Evolutionary conservation across 345 rosid species (phyloP).

Genomic region (Trapa bicornis): DNA sequence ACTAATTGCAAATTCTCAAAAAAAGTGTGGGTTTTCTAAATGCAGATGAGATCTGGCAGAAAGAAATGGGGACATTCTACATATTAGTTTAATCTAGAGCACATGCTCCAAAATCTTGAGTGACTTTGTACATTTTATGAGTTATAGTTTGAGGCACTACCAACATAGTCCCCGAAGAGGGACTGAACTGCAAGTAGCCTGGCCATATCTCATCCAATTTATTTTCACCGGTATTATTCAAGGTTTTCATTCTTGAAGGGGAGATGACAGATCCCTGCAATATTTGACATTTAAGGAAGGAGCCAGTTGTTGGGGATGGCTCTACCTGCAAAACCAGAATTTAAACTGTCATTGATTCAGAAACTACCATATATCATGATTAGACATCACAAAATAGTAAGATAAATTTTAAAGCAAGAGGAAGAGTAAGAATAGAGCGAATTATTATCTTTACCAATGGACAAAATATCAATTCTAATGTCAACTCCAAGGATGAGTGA

Average conservation of each 20-base stretch:
- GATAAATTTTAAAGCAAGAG: background rate
- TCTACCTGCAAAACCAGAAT: slow-evolving; percentile 55
- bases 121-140: background rate
- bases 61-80: background rate
- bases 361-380: background rate
- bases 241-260: slow-evolving; percentile 23
- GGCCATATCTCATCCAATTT: slow-evolving; percentile 34
- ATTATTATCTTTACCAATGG: background rate
- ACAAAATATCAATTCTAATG: background rate
- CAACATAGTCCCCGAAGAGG: slow-evolving; percentile 50
- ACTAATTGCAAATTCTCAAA: background rate
- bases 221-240: slow-evolving; percentile 25
- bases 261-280: slow-evolving; percentile 26
- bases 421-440: background rate
- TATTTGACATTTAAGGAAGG: slow-evolving; percentile 53
- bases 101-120: background rate
- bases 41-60: background rate
- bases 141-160: slow-evolving; percentile 29
- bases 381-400: background rate
- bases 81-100: background rate
- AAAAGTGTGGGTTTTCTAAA: background rate
- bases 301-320: slow-evolving; percentile 95
- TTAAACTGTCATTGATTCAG: slow-evolving; percentile 4
- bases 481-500: background rate
- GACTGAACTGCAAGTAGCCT: slow-evolving; percentile 64